Evolutionary conservation across 2,329 filamentous ascomycete genomes (phyloP), one percentile per base, ranked within the genome.

Genomic region (Fusarium robinianum): DNA sequence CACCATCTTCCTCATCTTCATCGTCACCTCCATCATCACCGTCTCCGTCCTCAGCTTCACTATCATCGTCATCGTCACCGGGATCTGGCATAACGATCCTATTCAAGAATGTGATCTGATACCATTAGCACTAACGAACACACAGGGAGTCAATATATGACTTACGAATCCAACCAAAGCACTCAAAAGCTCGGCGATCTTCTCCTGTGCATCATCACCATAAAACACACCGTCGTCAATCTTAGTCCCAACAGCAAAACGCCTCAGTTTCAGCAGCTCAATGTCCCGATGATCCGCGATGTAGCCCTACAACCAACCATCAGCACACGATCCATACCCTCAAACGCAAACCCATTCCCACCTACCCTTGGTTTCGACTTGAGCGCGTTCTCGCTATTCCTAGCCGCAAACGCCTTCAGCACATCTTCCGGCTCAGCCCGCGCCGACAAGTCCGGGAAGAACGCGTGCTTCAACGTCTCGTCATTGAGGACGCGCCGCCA

Each of bases 331-430:
- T 18, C 12, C 4, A 18, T 11, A 8, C 8, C 14, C 5, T 25
- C 8, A 14, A 19, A 3, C 19, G 7, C 11, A 14, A 24, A 51
- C 78, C 66, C 67, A 90, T 89, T 81, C 91, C 92, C 4, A 91
- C 78, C 66, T 67, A 90, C 89, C 81, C 91, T 92, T 5, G 91
- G 91, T 63, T 85, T 85, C 24, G 82, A 92, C 75, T 95, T 95
- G 36, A 96, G 74, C 10, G 90, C 89, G 49, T 81, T 86, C 46
- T 83, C 81, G 53, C 79, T 72, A 60, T 95, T 96, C 55, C 77
- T 73, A 29, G 73, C 75, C 15, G 80, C 76, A 67, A 96, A 95
- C 1, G 85, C 86, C 53, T 80, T 76, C 5, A 94, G 67, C 12
- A 77, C 83, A 34, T 79, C 79, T 49, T 79, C 75, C 4, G 59